phyloP scores from a whole-genome alignment of 2,329 filamentous ascomycete genomes.

The Lachnum nothofagi region DNA sequence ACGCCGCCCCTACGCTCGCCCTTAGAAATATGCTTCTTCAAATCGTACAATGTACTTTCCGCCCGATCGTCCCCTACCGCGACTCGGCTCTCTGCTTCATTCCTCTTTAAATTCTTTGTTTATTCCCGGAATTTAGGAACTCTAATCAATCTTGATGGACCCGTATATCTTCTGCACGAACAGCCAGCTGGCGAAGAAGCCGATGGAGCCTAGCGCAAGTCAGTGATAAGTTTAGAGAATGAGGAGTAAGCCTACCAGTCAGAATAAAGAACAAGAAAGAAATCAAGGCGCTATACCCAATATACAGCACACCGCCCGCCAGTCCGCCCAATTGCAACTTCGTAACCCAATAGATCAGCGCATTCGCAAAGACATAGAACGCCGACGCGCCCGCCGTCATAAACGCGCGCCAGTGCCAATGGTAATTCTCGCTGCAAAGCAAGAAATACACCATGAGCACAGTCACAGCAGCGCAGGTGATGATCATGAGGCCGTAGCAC shows the following conservation, averaged over 20 bases:
- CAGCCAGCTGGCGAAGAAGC: conserved; percentile 89
- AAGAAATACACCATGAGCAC: conserved; percentile 94
- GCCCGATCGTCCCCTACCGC: background rate
- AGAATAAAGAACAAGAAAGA: conserved; percentile 90
- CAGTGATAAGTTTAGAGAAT: background rate
- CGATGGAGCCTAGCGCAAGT: conserved; percentile 69
- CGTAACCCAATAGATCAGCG: conserved; percentile 83
- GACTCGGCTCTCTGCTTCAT: background rate
- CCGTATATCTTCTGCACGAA: conserved; percentile 92
- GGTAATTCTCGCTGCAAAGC: conserved; percentile 93
- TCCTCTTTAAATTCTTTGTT: background rate
- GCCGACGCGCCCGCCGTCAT: conserved; percentile 85
- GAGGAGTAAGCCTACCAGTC: conserved; percentile 62
- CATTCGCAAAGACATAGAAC: conserved; percentile 86
- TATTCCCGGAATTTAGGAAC: background rate
- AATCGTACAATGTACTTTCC: background rate
- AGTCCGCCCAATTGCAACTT: conserved; percentile 80
- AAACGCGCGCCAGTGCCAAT: conserved; percentile 98
- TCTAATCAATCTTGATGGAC: conserved; percentile 94
- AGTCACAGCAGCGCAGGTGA: conserved; percentile 87
- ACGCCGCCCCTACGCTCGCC: background rate
- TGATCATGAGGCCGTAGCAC: conserved; percentile 95
- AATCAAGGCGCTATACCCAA: conserved; percentile 86
- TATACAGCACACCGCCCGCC: conserved; percentile 82
- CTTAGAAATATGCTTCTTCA: background rate